Evolutionary conservation across 176 grass and related monocot genomes (phyloP), one percentile per base, ranked within the genome.

Genomic region (Puya raimondii): DNA sequence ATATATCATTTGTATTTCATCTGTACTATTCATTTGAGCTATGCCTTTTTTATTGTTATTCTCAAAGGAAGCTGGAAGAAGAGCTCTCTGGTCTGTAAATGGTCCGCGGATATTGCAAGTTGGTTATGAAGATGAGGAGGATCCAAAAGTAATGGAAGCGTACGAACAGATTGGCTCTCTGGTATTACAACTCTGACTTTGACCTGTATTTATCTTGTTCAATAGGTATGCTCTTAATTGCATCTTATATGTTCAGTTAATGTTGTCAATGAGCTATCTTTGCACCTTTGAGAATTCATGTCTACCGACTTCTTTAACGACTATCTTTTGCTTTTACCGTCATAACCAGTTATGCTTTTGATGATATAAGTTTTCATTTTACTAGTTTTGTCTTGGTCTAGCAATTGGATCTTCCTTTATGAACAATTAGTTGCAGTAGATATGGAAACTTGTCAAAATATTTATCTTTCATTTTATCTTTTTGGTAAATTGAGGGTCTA

Each of bases 81-180:
- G 50, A 68, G 85, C 89, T 20, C 83, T 97, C 51, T 97, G 93
- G 93, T 88, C 84, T 23, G 84, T 97, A 25, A 90, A 92, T 84
- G 89, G 93, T 10, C 86, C 93, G 61, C 84, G 77, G 8, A 92
- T 92, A 83, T 79, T 97, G 47, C 78, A 97, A 79, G 52, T 92
- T 74, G 93, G 89, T 71, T 97, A 97, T 67, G 86, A 97, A 87
- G 86, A 91, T 26, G 93, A 96, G 82, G 84, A 87, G 49, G 84
- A 96, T 79, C 69, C 78, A 3, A 96, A 90, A 85, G 89, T 96
- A 85, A 87, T 96, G 79, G 93, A 85, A 83, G 89, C 89, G 51
- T 96, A 90, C 77, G 93, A 96, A 64, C 82, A 87, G 47, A 92
- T 97, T 85, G 93, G 93, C 71, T 92, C 93, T 85, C 65, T 97